phyloP scores from a whole-genome alignment of 805 yeast species.

The Millerago galiae region DNA sequence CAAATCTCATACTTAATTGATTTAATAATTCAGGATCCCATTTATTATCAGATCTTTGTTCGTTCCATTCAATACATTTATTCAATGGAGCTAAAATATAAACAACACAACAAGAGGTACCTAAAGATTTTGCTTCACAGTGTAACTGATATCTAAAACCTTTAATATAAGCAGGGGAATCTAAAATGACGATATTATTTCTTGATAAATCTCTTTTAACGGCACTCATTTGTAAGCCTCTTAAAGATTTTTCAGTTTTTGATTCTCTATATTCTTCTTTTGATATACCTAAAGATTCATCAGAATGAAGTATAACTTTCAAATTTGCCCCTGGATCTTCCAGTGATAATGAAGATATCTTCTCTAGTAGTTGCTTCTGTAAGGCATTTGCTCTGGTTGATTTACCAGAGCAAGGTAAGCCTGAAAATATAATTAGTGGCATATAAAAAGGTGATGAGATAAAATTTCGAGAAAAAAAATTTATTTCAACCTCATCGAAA shows the following conservation, averaged over 20 bases:
- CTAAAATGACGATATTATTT: constrained; percentile 72
- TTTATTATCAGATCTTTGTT: constrained; percentile 23
- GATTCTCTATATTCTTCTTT: constrained; percentile 69
- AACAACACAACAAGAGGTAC: constrained; percentile 77
- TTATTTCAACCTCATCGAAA: background rate
- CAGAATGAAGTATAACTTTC: constrained; percentile 65
- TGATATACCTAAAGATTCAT: constrained; percentile 67
- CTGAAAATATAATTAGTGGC: constrained; percentile 84
- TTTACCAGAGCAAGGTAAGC: constrained; percentile 83
- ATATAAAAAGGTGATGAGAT: constrained; percentile 33
- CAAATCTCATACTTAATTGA: constrained; percentile 77
- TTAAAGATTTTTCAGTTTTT: constrained; percentile 66
- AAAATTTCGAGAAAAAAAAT: background rate
- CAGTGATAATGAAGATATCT: constrained; percentile 33
- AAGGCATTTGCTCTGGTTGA: constrained; percentile 64
- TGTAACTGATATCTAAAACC: constrained; percentile 92
- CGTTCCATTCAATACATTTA: constrained; percentile 59
- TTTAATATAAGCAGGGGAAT: constrained; percentile 82
- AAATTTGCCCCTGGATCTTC: constrained; percentile 47
- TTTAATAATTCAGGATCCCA: constrained; percentile 66
- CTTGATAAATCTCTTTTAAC: constrained; percentile 75
- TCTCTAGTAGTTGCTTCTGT: constrained; percentile 37
- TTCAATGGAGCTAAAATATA: constrained; percentile 69
- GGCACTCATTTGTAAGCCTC: constrained; percentile 84
- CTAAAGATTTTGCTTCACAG: constrained; percentile 84